Conservation (phyloP, 2,329 filamentous ascomycete species). For the Colletotrichum tanaceti region DNA sequence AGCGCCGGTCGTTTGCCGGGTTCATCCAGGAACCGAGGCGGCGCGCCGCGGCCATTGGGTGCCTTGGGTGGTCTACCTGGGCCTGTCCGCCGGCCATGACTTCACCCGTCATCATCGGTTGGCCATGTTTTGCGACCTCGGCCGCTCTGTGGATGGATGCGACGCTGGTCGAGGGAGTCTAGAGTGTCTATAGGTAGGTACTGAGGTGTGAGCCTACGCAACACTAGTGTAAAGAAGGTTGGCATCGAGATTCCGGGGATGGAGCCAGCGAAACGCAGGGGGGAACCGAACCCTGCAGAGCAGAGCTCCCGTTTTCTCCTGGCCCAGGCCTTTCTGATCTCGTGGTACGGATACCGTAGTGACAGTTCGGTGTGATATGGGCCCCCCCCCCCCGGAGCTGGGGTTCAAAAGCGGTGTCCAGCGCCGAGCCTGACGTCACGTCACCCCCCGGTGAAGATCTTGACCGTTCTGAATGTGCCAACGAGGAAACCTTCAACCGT, state of each 20-base stretch:
- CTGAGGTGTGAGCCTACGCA: too few relatives aligned
- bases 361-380: background rate
- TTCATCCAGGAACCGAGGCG: slow-evolving; percentile 34
- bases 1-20: slow-evolving; percentile 25
- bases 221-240: slow-evolving; percentile 2
- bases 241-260: slow-evolving; percentile 30
- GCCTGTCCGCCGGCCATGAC: slow-evolving; percentile 34
- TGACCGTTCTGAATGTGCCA: background rate
- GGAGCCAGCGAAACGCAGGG: slow-evolving; percentile 12
- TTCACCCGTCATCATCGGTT: slow-evolving; percentile 40
- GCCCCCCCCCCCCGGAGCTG: slow-evolving; percentile 3
- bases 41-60: slow-evolving; percentile 30
- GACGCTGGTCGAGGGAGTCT: slow-evolving; percentile 1
- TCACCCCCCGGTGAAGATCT: background rate
- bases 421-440: slow-evolving; percentile 32
- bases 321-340: slow-evolving; percentile 5
- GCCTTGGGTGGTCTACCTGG: slow-evolving; percentile 19
- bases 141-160: slow-evolving; percentile 17
- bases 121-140: slow-evolving; percentile 20
- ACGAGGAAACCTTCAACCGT: background rate
- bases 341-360: background rate
- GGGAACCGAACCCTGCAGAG: slow-evolving; percentile 6
- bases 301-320: background rate
- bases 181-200: too few relatives aligned
- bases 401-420: slow-evolving; percentile 24